Base-by-base conservation (phyloP, 768 basidiomycete species). In the Suillus ampliporus region DNA sequence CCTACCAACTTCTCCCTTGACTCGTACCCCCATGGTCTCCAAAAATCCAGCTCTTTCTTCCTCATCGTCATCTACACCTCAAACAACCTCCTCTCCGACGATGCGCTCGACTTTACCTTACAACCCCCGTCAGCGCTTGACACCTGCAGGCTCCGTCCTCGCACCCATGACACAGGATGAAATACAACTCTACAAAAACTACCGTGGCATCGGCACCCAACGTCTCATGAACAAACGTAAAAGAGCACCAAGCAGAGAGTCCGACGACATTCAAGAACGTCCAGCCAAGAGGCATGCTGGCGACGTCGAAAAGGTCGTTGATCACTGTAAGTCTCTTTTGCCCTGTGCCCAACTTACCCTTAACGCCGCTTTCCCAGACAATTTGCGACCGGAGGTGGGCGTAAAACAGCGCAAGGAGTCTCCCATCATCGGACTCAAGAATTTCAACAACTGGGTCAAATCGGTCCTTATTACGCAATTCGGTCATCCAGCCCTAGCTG, bases 381-480 rank as follows among this genome's bases (percentile, higher is more conserved):
- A 99, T 75, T 84, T 87, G 15, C 87, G 97, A 13, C 95, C 95
- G 7, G 95, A 99, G 63, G 91, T 97, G 11, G 95, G 94, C 61
- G 86, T 94, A 35, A 82, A 87, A 11, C 88, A 91, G 69, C 92
- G 97, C 37, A 84, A 84, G 66, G 87, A 91, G 19, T 98, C 96
- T 7, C 94, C 95, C 47, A 99, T 99, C 69, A 94, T 97, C 60
- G 97, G 97, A 41, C 85, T 99, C 60, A 98, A 97, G 77, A 91
- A 85, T 73, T 99, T 99, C 80, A 99, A 99, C 79, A 99, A 99
- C 79, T 99, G 97, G 97, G 91, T 99, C 68, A 99, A 99, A 76
- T 95, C 94, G 11, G 96, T 99, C 19, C 83, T 99, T 65, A 97
- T 99, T 71, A 89, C 91, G 10, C 91, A 91, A 58, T 97, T 93